Conservation (phyloP, 208 protist genomes). For the Trypanosoma lewisi region DNA sequence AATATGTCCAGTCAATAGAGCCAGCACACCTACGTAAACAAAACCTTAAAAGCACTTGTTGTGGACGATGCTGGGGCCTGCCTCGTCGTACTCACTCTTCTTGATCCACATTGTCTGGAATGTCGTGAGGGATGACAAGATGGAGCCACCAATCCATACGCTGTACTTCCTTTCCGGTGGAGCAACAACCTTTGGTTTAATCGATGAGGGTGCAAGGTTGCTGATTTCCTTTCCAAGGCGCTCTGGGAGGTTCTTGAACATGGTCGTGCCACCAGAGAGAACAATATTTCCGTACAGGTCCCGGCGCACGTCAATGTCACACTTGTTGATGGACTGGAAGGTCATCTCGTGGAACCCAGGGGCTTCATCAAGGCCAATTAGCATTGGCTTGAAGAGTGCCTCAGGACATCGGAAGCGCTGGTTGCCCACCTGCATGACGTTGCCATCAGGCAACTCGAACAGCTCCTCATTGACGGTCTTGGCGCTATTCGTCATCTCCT, state of each 20-base stretch:
- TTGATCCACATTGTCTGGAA: constrained; percentile 99
- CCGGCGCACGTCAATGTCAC: constrained; percentile 93
- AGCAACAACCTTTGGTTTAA: constrained; percentile 96
- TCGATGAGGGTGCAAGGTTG: constrained; percentile 93
- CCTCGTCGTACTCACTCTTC: constrained; percentile 98
- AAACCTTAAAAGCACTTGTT: constrained; percentile 98
- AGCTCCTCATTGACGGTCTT: constrained; percentile 83
- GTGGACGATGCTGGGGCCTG: constrained; percentile 96
- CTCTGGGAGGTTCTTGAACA: constrained; percentile 97
- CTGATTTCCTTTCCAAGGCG: constrained; percentile 95
- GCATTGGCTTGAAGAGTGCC: constrained; percentile 95
- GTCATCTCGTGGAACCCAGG: constrained; percentile 95
- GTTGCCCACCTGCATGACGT: constrained; percentile 83
- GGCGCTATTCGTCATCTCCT: constrained; percentile 93
- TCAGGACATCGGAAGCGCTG: constrained; percentile 94
- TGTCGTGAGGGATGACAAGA: constrained; percentile 95
- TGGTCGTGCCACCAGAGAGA: constrained; percentile 95
- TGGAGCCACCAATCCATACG: constrained; percentile 98
- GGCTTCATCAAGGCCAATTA: constrained; percentile 93
- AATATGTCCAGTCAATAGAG: no score
- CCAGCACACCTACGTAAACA: no score
- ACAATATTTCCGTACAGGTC: constrained; percentile 97
- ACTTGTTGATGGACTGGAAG: constrained; percentile 98
- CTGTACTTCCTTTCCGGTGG: constrained; percentile 96
- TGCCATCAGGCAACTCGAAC: constrained; percentile 94